Percentiles rank a stretch among this genome's conserved stretches.
Evolutionary conservation across 176 grass and related monocot species (phyloP).

Genomic region (Miscanthus lutarioriparius): DNA sequence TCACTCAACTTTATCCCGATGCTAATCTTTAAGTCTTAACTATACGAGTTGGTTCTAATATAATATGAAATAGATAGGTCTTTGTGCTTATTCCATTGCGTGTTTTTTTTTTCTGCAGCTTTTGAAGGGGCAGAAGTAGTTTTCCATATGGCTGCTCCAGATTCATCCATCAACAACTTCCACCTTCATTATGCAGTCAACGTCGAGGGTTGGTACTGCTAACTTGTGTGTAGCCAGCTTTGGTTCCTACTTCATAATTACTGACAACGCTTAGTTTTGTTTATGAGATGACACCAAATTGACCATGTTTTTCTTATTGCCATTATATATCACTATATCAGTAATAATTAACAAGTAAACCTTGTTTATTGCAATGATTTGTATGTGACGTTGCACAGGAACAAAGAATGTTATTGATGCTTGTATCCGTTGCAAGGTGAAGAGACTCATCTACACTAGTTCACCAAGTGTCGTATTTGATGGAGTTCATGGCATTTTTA

Average conservation of each 20-base stretch:
- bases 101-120: constrained; percentile 53
- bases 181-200: constrained; percentile 98
- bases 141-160: constrained; percentile 99
- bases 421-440: constrained; percentile 81
- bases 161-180: constrained; percentile 98
- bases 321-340: background rate
- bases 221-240: constrained; percentile 25
- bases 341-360: background rate
- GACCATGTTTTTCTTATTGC: background rate
- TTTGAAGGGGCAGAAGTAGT: constrained; percentile 86
- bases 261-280: background rate
- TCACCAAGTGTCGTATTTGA: constrained; percentile 96
- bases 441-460: constrained; percentile 96
- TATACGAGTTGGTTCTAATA: background rate
- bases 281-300: constrained; percentile 13
- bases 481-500: constrained; percentile 87
- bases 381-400: constrained; percentile 49
- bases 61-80: background rate
- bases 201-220: constrained; percentile 69
- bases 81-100: constrained; percentile 17
- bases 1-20: background rate
- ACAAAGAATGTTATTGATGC: constrained; percentile 94
- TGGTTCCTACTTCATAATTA: constrained; percentile 25
- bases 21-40: background rate
- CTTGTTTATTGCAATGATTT: background rate